phyloP scores from a whole-genome alignment of 2,329 filamentous ascomycete genomes.

The Juglanconis sp. region DNA sequence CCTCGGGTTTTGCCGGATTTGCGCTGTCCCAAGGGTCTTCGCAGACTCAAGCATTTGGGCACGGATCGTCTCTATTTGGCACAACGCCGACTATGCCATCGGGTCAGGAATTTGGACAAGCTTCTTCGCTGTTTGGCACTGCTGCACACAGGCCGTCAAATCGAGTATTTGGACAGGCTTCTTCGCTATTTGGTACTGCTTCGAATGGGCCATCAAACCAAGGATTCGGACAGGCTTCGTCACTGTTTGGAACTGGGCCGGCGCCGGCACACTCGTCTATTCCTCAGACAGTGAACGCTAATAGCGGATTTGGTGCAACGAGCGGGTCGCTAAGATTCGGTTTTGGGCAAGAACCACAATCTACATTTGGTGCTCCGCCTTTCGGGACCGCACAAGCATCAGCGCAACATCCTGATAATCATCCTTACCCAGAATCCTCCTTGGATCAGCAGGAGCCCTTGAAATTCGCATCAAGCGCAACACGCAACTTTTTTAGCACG shows the following conservation, averaged over 20 bases:
- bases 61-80: background rate
- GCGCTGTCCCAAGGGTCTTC: background rate
- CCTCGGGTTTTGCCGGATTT: background rate
- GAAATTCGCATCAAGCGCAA: background rate
- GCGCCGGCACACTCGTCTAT: constrained; percentile 1
- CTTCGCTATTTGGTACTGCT: background rate
- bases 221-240: background rate
- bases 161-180: background rate
- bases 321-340: constrained; percentile 13
- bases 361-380: background rate
- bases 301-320: constrained; percentile 2
- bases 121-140: background rate
- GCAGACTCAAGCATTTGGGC: background rate
- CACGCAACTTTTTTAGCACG: constrained; percentile 14
- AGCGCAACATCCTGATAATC: background rate
- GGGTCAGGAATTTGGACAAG: background rate
- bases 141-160: background rate
- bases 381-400: background rate
- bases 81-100: background rate
- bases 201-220: background rate
- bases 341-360: constrained; percentile 13
- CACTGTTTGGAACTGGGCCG: background rate
- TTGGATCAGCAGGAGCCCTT: constrained; percentile 6
- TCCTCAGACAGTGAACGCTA: background rate
- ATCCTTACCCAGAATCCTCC: constrained; percentile 9